Percentiles rank a stretch among this genome's conserved stretches.
Evolutionary conservation across 768 basidiomycete species (phyloP).

Genomic region (Erythrobasidium yunnanense): DNA sequence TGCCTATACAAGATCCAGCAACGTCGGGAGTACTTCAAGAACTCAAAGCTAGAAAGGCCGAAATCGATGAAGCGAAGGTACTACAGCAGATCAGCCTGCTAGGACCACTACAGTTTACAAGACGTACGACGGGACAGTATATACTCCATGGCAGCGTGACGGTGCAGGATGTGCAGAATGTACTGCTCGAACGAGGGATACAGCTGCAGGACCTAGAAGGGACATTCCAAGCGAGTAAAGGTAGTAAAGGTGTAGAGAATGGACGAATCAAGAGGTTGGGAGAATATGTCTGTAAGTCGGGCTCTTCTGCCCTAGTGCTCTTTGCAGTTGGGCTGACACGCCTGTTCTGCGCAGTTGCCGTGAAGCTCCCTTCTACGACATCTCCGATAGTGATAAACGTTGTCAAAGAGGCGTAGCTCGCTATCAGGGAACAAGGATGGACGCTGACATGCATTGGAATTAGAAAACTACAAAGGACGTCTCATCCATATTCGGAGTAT

Average conservation of each 20-base stretch:
- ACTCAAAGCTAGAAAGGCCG: background rate
- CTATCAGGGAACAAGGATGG: too few relatives aligned
- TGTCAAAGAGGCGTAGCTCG: background rate
- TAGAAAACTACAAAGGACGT: too few relatives aligned
- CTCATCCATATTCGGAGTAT: too few relatives aligned
- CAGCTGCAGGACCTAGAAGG: conserved; percentile 8
- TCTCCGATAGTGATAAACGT: background rate
- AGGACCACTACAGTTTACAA: background rate
- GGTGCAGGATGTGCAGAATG: background rate
- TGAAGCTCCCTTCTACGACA: background rate
- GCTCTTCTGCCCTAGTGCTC: background rate
- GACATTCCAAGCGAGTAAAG: background rate
- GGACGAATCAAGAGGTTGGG: conserved; percentile 20
- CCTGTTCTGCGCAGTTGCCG: background rate
- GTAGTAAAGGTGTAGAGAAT: conserved; percentile 1
- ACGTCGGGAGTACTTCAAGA: background rate
- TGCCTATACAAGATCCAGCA: background rate
- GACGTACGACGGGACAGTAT: conserved; percentile 6
- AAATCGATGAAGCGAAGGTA: background rate
- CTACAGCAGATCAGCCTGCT: background rate
- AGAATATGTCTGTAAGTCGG: conserved; percentile 16
- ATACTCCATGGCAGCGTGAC: conserved; percentile 15
- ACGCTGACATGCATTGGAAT: too few relatives aligned
- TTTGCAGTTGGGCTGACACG: background rate
- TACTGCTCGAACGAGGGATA: background rate